These are phyloP conservation scores for Colletotrichum melonis DNA, from an alignment of 2,329 filamentous ascomycete species.

Conservation along the genomic window DNA sequence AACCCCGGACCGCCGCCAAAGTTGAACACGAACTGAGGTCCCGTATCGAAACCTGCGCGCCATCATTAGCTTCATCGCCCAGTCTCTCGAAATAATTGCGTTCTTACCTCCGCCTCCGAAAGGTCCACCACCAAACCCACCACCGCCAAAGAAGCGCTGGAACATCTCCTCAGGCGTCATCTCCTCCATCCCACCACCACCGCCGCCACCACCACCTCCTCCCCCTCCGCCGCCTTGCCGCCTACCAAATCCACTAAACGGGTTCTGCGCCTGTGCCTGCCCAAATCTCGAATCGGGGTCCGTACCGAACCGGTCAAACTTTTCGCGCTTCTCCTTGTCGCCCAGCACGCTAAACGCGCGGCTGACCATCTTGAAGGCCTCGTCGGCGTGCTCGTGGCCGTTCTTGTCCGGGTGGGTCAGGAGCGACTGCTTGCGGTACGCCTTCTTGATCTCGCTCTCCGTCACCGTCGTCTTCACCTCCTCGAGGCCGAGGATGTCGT, in stretches of 20 bases:
- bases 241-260: slow-evolving; percentile 72
- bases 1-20: slow-evolving; percentile 91
- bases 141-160: slow-evolving; percentile 91
- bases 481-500: slow-evolving; percentile 89
- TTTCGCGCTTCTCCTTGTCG: slow-evolving; percentile 91
- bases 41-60: slow-evolving; percentile 72
- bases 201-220: slow-evolving; percentile 63
- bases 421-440: slow-evolving; percentile 92
- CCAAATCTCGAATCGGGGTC: slow-evolving; percentile 92
- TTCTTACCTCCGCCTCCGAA: slow-evolving; percentile 55
- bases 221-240: slow-evolving; percentile 51
- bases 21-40: slow-evolving; percentile 95
- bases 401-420: slow-evolving; percentile 99
- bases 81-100: neutral
- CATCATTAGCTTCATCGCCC: slow-evolving; percentile 15
- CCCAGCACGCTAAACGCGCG: slow-evolving; percentile 93
- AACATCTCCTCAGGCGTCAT: slow-evolving; percentile 98
- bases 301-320: slow-evolving; percentile 88
- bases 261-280: slow-evolving; percentile 68
- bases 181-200: slow-evolving; percentile 85
- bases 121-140: slow-evolving; percentile 70
- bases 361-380: slow-evolving; percentile 98
- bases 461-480: slow-evolving; percentile 71
- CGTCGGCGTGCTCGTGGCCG: slow-evolving; percentile 92
- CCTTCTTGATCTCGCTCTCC: slow-evolving; percentile 95